Evolutionary conservation across 164 flowering plant species (phyloP).

Genomic region (Vitis vinifera): DNA sequence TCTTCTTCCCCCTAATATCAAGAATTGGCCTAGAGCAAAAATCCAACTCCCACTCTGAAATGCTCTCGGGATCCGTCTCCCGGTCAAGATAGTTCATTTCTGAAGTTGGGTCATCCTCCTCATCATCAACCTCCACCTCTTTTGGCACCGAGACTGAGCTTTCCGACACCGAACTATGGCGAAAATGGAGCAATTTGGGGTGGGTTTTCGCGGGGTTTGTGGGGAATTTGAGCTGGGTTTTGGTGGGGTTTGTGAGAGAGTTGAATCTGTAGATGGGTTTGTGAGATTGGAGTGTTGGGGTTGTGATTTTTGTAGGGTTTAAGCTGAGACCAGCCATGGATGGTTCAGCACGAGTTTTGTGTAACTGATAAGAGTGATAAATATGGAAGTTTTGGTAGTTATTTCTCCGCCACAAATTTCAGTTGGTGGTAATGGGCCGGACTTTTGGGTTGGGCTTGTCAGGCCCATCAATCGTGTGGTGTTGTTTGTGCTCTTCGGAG

Average conservation of each 20-base stretch:
- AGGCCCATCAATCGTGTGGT: too few relatives aligned
- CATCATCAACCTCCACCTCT: slow-evolving; percentile 35
- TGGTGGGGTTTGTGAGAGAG: slow-evolving; percentile 35
- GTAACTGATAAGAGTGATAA: not conserved
- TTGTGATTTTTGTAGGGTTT: slow-evolving; percentile 54
- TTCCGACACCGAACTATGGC: slow-evolving; percentile 53
- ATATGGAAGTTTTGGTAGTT: slow-evolving; percentile 11
- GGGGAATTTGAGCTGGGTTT: slow-evolving; percentile 19
- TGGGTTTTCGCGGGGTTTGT: slow-evolving; percentile 18
- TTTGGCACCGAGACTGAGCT: slow-evolving; percentile 52
- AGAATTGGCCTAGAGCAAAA: slow-evolving; percentile 96
- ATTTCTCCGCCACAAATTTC: slow-evolving; percentile 29
- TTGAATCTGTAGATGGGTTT: slow-evolving; percentile 36
- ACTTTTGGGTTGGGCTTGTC: not conserved
- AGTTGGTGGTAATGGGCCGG: slow-evolving; percentile 18
- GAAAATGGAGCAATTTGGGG: slow-evolving; percentile 21
- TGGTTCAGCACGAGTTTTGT: not conserved
- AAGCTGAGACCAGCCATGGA: slow-evolving; percentile 74
- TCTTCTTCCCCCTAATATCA: slow-evolving; percentile 90
- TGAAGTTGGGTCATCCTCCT: slow-evolving; percentile 69
- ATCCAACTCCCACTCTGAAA: slow-evolving; percentile 91
- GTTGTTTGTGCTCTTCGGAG: too few relatives aligned
- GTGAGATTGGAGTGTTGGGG: slow-evolving; percentile 27
- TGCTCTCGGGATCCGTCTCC: slow-evolving; percentile 69
- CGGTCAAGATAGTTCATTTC: slow-evolving; percentile 81